A percentile compares a stretch with the other conserved stretches of the same genome.
These are phyloP conservation scores for Apiotrichum domesticum DNA, from an alignment of 1,284 basidiomycete species.

Conservation along the genomic window DNA sequence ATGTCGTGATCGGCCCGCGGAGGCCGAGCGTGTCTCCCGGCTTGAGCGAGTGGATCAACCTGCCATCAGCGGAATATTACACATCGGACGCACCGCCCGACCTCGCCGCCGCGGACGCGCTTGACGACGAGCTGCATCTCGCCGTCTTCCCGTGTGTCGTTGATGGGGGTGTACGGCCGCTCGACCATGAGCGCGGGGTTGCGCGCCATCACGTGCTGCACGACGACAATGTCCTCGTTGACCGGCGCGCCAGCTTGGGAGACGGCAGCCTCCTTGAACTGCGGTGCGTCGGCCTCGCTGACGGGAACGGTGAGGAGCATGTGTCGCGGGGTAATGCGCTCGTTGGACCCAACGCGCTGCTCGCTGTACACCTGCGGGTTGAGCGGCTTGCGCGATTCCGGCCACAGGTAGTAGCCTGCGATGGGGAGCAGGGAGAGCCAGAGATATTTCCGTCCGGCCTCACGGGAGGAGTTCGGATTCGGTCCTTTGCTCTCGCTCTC, in stretches of 20 bases:
- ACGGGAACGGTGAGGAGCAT: conserved; percentile 23
- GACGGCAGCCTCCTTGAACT: conserved; percentile 8
- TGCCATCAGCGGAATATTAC: conserved; percentile 4
- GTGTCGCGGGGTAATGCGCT: conserved; percentile 23
- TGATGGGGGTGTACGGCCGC: conserved; percentile 44
- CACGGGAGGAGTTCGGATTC: no score
- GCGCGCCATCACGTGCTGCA: conserved; percentile 45
- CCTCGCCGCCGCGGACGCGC: conserved; percentile 43
- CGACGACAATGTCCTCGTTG: conserved; percentile 21
- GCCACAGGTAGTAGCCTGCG: conserved; percentile 5
- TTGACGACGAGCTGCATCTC: conserved; percentile 40
- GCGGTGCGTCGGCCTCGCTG: neutral
- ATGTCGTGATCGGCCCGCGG: conserved; percentile 42
- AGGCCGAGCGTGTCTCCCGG: conserved; percentile 34
- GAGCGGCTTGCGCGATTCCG: neutral
- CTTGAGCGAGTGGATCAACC: conserved; percentile 35
- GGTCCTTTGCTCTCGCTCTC: no score
- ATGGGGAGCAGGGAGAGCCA: conserved; percentile 1
- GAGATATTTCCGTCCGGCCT: neutral
- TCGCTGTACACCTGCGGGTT: conserved; percentile 34
- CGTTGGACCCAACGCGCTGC: conserved; percentile 22
- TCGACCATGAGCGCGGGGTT: conserved; percentile 44
- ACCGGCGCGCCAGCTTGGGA: conserved; percentile 10
- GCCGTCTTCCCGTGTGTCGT: conserved; percentile 33
- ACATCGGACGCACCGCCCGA: conserved; percentile 31